Base-by-base conservation (phyloP, 768 basidiomycete genomes). In the Podaxis sp. region DNA sequence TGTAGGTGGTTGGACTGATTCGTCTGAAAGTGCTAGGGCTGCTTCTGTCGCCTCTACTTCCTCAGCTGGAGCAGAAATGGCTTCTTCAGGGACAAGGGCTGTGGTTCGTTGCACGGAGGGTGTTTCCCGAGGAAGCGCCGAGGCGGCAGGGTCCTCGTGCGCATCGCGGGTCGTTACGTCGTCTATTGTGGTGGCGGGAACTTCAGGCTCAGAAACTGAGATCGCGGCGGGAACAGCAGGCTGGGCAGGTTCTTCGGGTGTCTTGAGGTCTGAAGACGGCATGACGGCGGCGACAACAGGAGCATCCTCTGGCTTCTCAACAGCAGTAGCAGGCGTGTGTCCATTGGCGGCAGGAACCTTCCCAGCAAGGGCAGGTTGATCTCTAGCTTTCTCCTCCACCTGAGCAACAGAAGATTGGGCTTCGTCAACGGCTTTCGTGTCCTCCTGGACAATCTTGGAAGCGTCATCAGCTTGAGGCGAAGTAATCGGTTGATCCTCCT, bases 331-430 rank as follows among this genome's bases (percentile, higher is more conserved):
- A 38, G 44, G 28, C 22, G 58, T 66, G 28, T 66, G 60, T 55
- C 64, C 67, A 44, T 68, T 53, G 48, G 36, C 52, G 52, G 11
- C 39, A 39, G 61, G 39, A 40, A 19, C 39, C 24, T 63, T 64
- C 1, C 15, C 19, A 60, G 49, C 46, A 7, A 40, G 52, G 52
- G 42, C n/a, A 6, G 44, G 7, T 22, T 19, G 44, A n/a, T 46
- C 44, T 46, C 19, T 15, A 12, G 42, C 44, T 46, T 46, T 46
- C 19, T 22, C 15, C 2, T n/a, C 51, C 9, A 26, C 36, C 19
- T n/a, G 48, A 3, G 4, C 65, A 57, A 39, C 28, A 15, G 22
- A 28, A 17, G 63, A 51, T 33, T 59, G 63, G 11, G 56, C 3
- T 46, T 51, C 57, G 40, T 64, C 48, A 9, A 48, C 17, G 59